phyloP scores from a whole-genome alignment of 495 filamentous ascomycete genomes.

The Daldinia decipiens region DNA sequence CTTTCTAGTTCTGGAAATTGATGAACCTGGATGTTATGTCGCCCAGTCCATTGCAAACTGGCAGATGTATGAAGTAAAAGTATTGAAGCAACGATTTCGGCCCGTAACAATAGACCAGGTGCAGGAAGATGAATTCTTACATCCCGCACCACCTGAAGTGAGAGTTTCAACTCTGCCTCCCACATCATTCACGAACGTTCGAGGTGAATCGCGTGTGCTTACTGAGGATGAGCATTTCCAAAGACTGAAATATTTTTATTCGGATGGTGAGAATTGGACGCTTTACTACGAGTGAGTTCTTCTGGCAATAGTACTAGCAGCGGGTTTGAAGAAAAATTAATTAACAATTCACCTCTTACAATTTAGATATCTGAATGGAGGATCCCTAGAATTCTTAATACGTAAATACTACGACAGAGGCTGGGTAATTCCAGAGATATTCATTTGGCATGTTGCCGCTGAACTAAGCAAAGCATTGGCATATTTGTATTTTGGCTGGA shows the following conservation, averaged over 20 bases:
- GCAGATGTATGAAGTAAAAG: conserved; percentile 3
- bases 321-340: neutral
- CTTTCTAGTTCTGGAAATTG: neutral
- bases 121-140: neutral
- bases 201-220: neutral
- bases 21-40: neutral
- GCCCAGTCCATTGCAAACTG: neutral
- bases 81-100: neutral
- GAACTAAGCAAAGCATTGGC: neutral
- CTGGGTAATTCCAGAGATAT: conserved; percentile 4
- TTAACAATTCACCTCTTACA: neutral
- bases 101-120: neutral
- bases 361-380: conserved; percentile 20
- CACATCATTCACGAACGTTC: neutral
- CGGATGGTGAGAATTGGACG: neutral
- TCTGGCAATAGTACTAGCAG: neutral
- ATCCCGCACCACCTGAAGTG: neutral
- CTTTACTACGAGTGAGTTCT: conserved; percentile 18
- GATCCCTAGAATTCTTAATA: conserved; percentile 5
- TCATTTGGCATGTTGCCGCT: conserved; percentile 23
- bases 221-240: neutral
- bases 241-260: neutral
- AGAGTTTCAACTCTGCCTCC: neutral
- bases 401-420: neutral
- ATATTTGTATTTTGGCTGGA: conserved; percentile 1